Evolutionary conservation across 2,329 filamentous ascomycete genomes (phyloP), one percentile per base, ranked within the genome.

Genomic region (Lasiodiplodia sp.): DNA sequence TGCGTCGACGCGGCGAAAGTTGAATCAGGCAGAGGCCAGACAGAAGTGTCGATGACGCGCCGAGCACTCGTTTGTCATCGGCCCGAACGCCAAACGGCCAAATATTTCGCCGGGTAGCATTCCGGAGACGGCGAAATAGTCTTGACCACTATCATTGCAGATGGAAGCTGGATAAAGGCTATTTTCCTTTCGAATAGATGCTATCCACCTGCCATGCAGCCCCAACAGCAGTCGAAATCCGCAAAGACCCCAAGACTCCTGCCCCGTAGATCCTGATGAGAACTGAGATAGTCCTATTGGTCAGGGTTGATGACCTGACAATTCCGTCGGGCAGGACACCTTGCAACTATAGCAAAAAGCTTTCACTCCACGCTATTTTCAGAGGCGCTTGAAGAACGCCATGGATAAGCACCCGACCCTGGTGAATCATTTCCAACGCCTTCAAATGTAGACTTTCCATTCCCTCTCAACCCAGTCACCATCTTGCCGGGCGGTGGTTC

Each of bases 21-120:
- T 37, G 44, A 14, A 16, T 12, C 4, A 44, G 23, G 21, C 25
- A 8, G 57, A 62, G 38, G n/a, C 21, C 18, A 12, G 16, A 10
- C 58, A 18, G 23, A 28, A n/a, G 18, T 21, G 58, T 64, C 60
- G 60, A 64, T 64, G 60, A 64, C 60, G 60, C 60, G 60, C 60
- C 47, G 47, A 18, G 23, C 23, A 12, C 18, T 4, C 44, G 31
- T 52, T 52, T 38, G n/a, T 10, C 31, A 52, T 52, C 60, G 60
- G 60, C 60, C 60, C 60, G 44, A 64, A 34, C 37, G n/a, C 37
- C 38, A 23, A 10, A 11, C 55, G 55, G 55, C n/a, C 55, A 58
- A 58, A 40, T 38, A 34, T 58, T 58, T 58, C 55, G 55, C 55
- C 55, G 55, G 55, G 55, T 40, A 58, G 16, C 34, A 34, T 37